phyloP scores from a whole-genome alignment of 2,329 filamentous ascomycete genomes.

The Xylariaceae sp. region DNA sequence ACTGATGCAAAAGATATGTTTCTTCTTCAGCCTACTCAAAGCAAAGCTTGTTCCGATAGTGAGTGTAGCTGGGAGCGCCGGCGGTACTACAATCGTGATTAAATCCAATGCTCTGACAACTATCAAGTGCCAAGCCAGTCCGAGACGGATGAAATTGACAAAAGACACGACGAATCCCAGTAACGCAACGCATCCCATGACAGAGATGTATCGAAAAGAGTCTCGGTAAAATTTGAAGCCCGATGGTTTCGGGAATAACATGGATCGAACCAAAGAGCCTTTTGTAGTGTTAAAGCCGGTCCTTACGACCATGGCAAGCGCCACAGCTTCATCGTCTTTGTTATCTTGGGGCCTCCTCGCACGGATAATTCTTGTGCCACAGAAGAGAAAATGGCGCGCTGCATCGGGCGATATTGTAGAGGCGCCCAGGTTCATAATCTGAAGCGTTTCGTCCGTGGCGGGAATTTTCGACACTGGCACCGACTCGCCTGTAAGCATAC shows the following conservation, averaged over 20 bases:
- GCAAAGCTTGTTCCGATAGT: conserved; percentile 98
- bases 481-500: conserved; percentile 97
- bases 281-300: conserved; percentile 98
- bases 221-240: conserved; percentile 98
- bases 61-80: conserved; percentile 87
- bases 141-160: conserved; percentile 84
- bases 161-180: conserved; percentile 89
- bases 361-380: conserved; percentile 91
- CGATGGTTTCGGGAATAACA: conserved; percentile 97
- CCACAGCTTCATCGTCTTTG: conserved; percentile 81
- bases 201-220: conserved; percentile 94
- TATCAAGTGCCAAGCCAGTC: conserved; percentile 83
- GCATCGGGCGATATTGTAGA: conserved; percentile 79
- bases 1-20: conserved; percentile 95
- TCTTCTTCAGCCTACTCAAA: conserved; percentile 75
- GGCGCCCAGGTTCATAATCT: conserved; percentile 70
- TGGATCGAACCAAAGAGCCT: conserved; percentile 89
- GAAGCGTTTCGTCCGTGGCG: conserved; percentile 74
- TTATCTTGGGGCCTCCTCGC: conserved; percentile 84
- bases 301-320: conserved; percentile 84
- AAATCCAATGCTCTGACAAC: conserved; percentile 88
- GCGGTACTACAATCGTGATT: conserved; percentile 96
- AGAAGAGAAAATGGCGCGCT: conserved; percentile 87
- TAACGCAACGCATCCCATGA: conserved; percentile 84
- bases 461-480: conserved; percentile 93